Percentiles rank a stretch among this genome's conserved stretches.
Evolutionary conservation across 2,329 filamentous ascomycete genomes (phyloP).

Genomic region (Claviceps sp.): DNA sequence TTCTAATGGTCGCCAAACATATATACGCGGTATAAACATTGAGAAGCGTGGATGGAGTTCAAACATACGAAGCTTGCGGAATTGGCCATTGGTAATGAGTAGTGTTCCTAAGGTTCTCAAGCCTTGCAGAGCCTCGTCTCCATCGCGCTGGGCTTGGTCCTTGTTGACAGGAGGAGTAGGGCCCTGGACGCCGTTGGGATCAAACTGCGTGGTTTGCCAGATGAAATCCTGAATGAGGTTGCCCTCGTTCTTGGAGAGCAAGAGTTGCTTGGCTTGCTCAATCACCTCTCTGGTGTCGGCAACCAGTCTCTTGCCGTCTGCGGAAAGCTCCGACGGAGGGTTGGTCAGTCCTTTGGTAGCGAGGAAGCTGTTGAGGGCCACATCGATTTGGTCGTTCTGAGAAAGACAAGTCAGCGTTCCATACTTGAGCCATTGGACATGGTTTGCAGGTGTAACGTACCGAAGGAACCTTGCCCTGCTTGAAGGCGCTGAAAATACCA

Average conservation of each 20-base stretch:
- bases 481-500: conserved; percentile 76
- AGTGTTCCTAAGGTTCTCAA: conserved; percentile 78
- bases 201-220: conserved; percentile 76
- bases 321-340: conserved; percentile 65
- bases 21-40: background rate
- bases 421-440: no score
- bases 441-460: conserved; percentile 34
- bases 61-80: conserved; percentile 69
- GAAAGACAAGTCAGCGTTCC: background rate
- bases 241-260: conserved; percentile 89
- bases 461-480: conserved; percentile 80
- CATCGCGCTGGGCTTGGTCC: conserved; percentile 68
- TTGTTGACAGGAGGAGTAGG: conserved; percentile 61
- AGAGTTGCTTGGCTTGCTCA: conserved; percentile 66
- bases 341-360: conserved; percentile 53
- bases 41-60: background rate
- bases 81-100: conserved; percentile 90
- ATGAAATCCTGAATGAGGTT: conserved; percentile 94
- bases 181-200: conserved; percentile 43
- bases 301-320: conserved; percentile 69
- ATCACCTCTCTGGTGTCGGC: conserved; percentile 68
- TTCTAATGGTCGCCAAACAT: background rate
- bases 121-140: conserved; percentile 69
- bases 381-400: conserved; percentile 88
- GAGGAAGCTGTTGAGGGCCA: conserved; percentile 82